Conservation (phyloP, 192 early-diverging fungal genomes). For the Umbelopsis ramanniana region DNA sequence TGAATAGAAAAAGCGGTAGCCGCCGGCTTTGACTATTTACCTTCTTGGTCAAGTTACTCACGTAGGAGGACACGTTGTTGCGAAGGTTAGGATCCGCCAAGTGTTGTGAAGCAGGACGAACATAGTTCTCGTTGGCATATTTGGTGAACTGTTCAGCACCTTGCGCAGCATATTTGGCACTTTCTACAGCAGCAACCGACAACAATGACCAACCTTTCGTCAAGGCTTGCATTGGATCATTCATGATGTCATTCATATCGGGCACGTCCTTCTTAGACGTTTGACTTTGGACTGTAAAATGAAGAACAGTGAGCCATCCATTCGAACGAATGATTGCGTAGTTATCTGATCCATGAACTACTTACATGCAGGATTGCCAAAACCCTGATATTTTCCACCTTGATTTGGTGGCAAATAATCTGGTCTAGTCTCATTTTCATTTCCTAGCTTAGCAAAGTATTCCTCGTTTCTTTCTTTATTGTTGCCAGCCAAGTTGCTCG, state of each 20-base stretch:
- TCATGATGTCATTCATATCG: constrained; percentile 60
- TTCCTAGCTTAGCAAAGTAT: constrained; percentile 70
- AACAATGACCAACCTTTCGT: constrained; percentile 69
- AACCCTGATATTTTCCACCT: constrained; percentile 74
- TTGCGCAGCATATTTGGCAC: constrained; percentile 54
- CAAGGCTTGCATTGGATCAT: constrained; percentile 64
- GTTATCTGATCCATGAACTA: too few relatives aligned
- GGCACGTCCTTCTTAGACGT: constrained; percentile 25
- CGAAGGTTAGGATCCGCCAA: constrained; percentile 68
- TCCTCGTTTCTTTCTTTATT: constrained; percentile 75
- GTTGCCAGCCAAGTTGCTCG: constrained; percentile 16
- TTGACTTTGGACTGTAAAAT: constrained; percentile 5
- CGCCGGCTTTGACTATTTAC: constrained; percentile 29
- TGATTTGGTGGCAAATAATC: constrained; percentile 70
- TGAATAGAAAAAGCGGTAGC: not conserved
- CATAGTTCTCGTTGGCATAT: constrained; percentile 61
- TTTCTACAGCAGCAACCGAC: constrained; percentile 46
- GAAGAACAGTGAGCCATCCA: too few relatives aligned
- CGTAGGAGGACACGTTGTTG: constrained; percentile 61
- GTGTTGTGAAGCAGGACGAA: constrained; percentile 62
- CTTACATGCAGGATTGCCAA: constrained; percentile 58
- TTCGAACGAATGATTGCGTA: too few relatives aligned
- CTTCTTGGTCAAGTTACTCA: constrained; percentile 57
- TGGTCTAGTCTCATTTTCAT: constrained; percentile 55
- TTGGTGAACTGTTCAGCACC: constrained; percentile 52